These are phyloP conservation scores for Xylariales sp. DNA, from an alignment of 2,329 filamentous ascomycete genomes.

Conservation along the genomic window DNA sequence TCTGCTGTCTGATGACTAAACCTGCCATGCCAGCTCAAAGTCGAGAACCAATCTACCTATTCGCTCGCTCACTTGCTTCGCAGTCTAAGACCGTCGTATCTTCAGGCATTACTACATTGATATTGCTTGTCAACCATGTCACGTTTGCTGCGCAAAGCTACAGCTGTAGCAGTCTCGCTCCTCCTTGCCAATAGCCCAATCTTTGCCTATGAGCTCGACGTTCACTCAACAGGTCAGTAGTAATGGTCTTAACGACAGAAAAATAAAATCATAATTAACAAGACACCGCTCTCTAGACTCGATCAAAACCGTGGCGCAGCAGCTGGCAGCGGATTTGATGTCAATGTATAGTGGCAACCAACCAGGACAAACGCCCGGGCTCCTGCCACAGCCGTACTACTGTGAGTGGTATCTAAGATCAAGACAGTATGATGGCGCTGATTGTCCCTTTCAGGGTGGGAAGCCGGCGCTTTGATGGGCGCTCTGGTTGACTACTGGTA, in stretches of 20 bases:
- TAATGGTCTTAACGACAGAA: neutral
- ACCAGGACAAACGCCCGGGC: slow-evolving; percentile 62
- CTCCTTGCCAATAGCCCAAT: slow-evolving; percentile 14
- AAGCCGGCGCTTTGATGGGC: slow-evolving; percentile 77
- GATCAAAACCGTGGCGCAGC: slow-evolving; percentile 60
- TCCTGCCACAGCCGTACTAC: slow-evolving; percentile 66
- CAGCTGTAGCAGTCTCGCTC: slow-evolving; percentile 36
- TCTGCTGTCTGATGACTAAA: neutral
- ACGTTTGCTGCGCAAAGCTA: slow-evolving; percentile 38
- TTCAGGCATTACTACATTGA: neutral
- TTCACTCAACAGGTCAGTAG: slow-evolving; percentile 44
- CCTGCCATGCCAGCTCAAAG: slow-evolving; percentile 8
- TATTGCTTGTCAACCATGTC: slow-evolving; percentile 38
- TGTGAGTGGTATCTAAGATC: slow-evolving; percentile 53
- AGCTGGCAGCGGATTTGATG: slow-evolving; percentile 64
- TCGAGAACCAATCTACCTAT: neutral
- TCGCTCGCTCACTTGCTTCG: neutral
- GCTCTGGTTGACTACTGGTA: slow-evolving; percentile 86
- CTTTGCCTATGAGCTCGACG: slow-evolving; percentile 46
- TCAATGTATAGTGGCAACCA: slow-evolving; percentile 61
- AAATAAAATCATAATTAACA: slow-evolving; percentile 23
- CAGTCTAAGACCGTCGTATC: neutral
- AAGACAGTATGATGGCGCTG: slow-evolving; percentile 18
- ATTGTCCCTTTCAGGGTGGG: slow-evolving; percentile 67
- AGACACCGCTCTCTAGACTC: slow-evolving; percentile 56